Percentiles rank a stretch among this genome's conserved stretches.
phyloP scores from a whole-genome alignment of 75 land plant species.

The Cunninghamia lanceolata region DNA sequence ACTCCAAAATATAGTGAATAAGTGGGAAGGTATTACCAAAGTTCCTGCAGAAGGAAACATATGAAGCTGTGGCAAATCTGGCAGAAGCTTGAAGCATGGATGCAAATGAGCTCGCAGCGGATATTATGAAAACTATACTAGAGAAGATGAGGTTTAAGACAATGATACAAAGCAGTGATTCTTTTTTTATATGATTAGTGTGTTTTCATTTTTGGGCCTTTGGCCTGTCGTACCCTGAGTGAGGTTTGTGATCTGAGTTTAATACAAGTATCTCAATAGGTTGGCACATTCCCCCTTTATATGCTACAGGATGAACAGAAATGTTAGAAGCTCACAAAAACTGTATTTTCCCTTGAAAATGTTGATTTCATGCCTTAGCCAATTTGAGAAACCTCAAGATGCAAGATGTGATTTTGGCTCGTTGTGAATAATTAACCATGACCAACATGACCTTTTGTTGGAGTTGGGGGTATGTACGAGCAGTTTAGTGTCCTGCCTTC shows the following conservation, averaged over 20 bases:
- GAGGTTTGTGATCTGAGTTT: neutral
- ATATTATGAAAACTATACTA: conserved; percentile 63
- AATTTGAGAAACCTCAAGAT: neutral
- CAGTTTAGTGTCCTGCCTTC: neutral
- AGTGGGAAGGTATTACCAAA: conserved; percentile 73
- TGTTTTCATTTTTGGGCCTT: neutral
- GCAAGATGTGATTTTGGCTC: neutral
- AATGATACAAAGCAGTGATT: neutral
- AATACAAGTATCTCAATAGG: neutral
- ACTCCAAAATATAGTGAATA: conserved; percentile 53
- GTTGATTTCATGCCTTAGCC: neutral
- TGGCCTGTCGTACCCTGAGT: neutral
- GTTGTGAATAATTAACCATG: neutral
- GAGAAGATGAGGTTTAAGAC: neutral
- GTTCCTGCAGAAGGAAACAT: conserved; percentile 48
- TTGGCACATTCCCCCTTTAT: neutral
- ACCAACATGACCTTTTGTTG: neutral
- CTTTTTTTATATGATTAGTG: neutral
- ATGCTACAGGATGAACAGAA: neutral
- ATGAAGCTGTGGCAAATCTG: conserved; percentile 44
- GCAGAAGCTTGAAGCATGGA: conserved; percentile 54
- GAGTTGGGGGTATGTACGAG: neutral
- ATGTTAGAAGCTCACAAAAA: neutral
- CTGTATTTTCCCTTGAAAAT: neutral
- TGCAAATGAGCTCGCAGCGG: conserved; percentile 58